Percentiles rank a stretch among this genome's conserved stretches.
These are phyloP conservation scores for Ajuga reptans DNA, from an alignment of 305 asterid genomes.

Conservation along the genomic window DNA sequence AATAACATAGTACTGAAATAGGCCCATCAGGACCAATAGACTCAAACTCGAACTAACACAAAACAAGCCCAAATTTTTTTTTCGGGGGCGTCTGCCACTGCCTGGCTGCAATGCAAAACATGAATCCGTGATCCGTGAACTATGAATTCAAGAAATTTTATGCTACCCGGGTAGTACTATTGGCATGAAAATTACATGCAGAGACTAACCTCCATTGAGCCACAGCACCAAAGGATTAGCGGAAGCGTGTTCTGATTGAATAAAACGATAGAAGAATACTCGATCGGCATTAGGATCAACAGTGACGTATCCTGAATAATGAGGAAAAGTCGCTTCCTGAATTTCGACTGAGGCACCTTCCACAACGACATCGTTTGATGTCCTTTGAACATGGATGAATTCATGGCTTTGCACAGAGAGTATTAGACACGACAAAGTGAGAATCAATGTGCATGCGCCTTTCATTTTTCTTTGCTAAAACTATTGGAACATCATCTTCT, in stretches of 20 bases:
- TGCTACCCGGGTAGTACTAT: too few species aligned
- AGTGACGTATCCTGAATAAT: constrained; percentile 43
- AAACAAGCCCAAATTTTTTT: too few species aligned
- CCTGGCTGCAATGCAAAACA: too few species aligned
- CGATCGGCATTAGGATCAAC: constrained; percentile 42
- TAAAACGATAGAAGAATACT: constrained; percentile 44
- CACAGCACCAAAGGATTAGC: constrained; percentile 48
- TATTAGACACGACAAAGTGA: constrained; percentile 19
- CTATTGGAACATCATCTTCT: not conserved
- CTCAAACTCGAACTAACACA: too few species aligned
- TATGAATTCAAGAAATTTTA: too few species aligned
- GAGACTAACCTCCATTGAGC: constrained; percentile 47
- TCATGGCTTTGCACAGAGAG: constrained; percentile 22
- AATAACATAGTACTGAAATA: too few species aligned
- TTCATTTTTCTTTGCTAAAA: constrained; percentile 23
- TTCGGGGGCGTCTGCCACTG: too few species aligned
- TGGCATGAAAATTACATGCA: too few species aligned
- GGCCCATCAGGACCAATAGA: too few species aligned
- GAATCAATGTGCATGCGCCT: not conserved
- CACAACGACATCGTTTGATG: not conserved
- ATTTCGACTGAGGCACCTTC: constrained; percentile 8
- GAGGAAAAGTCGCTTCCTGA: constrained; percentile 33
- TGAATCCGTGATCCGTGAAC: too few species aligned
- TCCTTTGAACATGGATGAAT: constrained; percentile 6
- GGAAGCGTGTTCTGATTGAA: constrained; percentile 33